Conservation (phyloP, 805 yeast genomes). For the Saturnispora galanensis region DNA sequence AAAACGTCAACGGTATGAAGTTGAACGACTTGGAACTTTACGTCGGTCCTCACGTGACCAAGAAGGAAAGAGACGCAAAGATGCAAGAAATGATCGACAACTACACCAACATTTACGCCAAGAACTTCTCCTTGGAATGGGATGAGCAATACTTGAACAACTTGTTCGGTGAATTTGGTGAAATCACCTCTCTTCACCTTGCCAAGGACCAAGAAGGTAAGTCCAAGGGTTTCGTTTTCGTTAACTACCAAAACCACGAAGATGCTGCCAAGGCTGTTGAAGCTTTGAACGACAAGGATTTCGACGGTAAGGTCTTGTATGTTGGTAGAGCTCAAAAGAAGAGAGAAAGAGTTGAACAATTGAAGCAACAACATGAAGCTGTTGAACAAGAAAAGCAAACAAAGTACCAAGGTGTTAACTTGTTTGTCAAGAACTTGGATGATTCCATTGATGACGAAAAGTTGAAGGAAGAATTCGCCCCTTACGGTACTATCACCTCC, state of each 20-base stretch:
- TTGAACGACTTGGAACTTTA: constrained; percentile 92
- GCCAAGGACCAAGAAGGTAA: constrained; percentile 79
- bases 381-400: constrained; percentile 83
- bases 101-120: constrained; percentile 93
- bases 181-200: constrained; percentile 72
- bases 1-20: constrained; percentile 96
- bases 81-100: constrained; percentile 82
- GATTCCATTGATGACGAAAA: constrained; percentile 86
- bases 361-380: constrained; percentile 89
- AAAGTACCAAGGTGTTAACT: constrained; percentile 96
- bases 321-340: constrained; percentile 99
- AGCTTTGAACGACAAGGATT: constrained; percentile 77
- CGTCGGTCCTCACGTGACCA: constrained; percentile 90
- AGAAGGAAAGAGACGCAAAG: constrained; percentile 89
- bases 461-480: constrained; percentile 84
- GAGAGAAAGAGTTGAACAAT: constrained; percentile 93
- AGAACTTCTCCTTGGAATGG: constrained; percentile 71
- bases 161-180: constrained; percentile 65
- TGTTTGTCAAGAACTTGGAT: constrained; percentile 93
- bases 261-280: constrained; percentile 88
- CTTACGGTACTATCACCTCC: constrained; percentile 90
- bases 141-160: constrained; percentile 61
- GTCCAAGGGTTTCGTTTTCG: constrained; percentile 92
- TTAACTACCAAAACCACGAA: constrained; percentile 82
- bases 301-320: constrained; percentile 75